Evolutionary conservation across 495 filamentous ascomycete species (phyloP), one percentile per base, ranked within the genome.

Genomic region (Penicillium cataractarum): DNA sequence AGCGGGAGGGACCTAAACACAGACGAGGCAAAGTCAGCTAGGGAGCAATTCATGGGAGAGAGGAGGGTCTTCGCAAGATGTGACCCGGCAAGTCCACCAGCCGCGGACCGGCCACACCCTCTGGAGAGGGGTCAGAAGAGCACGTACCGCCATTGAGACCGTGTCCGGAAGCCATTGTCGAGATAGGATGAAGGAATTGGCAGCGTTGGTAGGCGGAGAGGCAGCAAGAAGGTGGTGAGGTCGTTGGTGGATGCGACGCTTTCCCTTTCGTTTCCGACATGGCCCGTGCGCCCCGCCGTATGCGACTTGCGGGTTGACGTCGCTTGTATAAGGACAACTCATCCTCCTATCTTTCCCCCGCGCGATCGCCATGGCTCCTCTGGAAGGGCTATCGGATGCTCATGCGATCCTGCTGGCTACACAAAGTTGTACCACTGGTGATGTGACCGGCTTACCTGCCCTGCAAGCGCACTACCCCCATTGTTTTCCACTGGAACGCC

Each of bases 131-230:
- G 50, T n/a, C 19, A 57, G 51, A 24, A 56, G 52, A 48, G 46
- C 22, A 80, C 90, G 65, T 78, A 93, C 91, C 91, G 72, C 91
- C 90, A 67, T 86, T 85, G 70, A 92, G 82, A 80, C 90, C 90
- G 76, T 87, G 92, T 67, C 90, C 90, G 65, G 90, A 93, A 79
- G 90, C 84, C 90, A 93, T 93, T 75, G 68, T 86, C 76, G 63
- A 58, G 52, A 35, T 46, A 49, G 48, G 31, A 60, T 48, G 61
- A 60, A 66, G 62, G 48, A 62, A 71, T 70, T 69, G 63, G 68
- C 60, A 63, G 64, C 49, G 59, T 42, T 66, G 62, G 66, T 68
- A 62, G 59, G 52, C 58, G 60, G 67, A 69, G 57, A 65, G 65
- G 64, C 66, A 59, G 57, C 62, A 64, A 63, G 61, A 63, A 68